These are phyloP conservation scores for Artemisia tridentata DNA, from an alignment of 129 eudicot genomes.

Conservation along the genomic window DNA sequence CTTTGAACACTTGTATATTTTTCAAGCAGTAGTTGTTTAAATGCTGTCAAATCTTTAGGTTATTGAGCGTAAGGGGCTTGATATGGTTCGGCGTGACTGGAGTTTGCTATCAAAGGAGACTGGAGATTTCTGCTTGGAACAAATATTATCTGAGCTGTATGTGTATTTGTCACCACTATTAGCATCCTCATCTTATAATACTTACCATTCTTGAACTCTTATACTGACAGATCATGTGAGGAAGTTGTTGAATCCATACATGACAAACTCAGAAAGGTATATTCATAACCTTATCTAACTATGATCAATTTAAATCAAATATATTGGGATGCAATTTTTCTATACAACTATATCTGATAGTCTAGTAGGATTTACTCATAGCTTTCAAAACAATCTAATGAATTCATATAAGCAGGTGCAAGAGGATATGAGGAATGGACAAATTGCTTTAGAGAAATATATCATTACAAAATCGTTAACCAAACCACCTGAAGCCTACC, in stretches of 20 bases:
- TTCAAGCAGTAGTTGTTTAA: neutral
- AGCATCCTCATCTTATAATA: neutral
- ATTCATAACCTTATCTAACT: neutral
- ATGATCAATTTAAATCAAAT: neutral
- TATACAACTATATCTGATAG: neutral
- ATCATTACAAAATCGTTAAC: conserved; percentile 89
- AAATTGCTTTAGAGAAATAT: conserved; percentile 82
- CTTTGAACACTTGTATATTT: neutral
- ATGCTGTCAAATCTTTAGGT: conserved; percentile 39
- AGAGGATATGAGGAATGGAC: conserved; percentile 94
- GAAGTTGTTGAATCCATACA: conserved; percentile 98
- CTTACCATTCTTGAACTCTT: conserved; percentile 17
- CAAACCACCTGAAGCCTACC: conserved; percentile 97
- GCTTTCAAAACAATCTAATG: neutral
- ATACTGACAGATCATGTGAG: conserved; percentile 82
- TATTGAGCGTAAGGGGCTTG: conserved; percentile 95
- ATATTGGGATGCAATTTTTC: neutral
- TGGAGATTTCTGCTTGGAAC: conserved; percentile 91
- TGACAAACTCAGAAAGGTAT: conserved; percentile 75
- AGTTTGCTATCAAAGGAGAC: conserved; percentile 91
- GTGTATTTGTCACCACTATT: conserved; percentile 6
- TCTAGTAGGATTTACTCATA: conserved; percentile 9
- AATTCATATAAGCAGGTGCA: conserved; percentile 60
- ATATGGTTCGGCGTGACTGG: conserved; percentile 99
- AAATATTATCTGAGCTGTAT: conserved; percentile 89